Conservation (phyloP, 495 filamentous ascomycete species). For the Aspergillus nanangensis region DNA sequence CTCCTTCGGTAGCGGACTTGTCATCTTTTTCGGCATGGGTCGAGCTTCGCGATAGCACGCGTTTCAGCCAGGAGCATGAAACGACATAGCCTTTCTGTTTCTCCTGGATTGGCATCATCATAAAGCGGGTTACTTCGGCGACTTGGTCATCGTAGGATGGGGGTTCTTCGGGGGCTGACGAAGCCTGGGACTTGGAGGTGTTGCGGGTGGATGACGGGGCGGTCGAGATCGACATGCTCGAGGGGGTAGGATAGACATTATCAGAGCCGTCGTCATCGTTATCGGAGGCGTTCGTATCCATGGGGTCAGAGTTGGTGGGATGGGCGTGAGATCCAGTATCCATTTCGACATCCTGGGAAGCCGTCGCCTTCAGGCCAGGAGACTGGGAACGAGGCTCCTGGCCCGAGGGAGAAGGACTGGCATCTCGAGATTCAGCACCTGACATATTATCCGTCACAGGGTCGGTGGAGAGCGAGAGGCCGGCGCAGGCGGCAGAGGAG, state of each 20-base stretch:
- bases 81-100: constrained; percentile 74
- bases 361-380: constrained; percentile 49
- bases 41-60: constrained; percentile 64
- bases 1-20: constrained; percentile 58
- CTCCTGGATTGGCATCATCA: constrained; percentile 51
- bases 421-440: constrained; percentile 29
- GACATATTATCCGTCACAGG: constrained; percentile 50
- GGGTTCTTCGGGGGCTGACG: constrained; percentile 18
- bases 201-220: constrained; percentile 14
- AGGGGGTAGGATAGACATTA: constrained; percentile 27
- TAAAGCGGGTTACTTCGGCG: constrained; percentile 56
- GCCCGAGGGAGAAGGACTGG: constrained; percentile 15
- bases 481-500: constrained; percentile 69
- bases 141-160: constrained; percentile 78
- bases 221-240: constrained; percentile 27
- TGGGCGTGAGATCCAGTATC: constrained; percentile 17
- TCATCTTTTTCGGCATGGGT: constrained; percentile 48
- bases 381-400: constrained; percentile 41
- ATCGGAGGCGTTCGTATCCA: constrained; percentile 19
- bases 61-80: constrained; percentile 71
- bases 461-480: constrained; percentile 63
- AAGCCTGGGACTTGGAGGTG: no score
- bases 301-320: constrained; percentile 15
- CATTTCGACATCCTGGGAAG: constrained; percentile 42
- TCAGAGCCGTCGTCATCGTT: constrained; percentile 16